Conservation (phyloP, 192 early-diverging fungal species). For the Coemansia biformis region DNA sequence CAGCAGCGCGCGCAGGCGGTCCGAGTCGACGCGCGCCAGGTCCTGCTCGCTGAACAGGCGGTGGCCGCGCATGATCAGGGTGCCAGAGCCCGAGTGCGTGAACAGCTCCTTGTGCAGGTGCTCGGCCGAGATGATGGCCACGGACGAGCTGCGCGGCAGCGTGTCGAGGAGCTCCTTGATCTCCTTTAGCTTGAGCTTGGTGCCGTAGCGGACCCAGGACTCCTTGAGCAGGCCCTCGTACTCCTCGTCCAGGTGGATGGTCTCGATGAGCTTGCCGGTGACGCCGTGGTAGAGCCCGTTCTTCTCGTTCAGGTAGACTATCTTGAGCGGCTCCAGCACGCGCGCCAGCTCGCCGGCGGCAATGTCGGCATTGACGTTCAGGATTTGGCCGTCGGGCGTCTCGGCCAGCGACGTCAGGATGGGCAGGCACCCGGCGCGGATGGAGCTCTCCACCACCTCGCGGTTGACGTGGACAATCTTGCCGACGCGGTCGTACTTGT, state of each 20-base stretch:
- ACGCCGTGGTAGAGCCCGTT: slow-evolving; percentile 91
- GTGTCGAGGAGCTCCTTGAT: slow-evolving; percentile 96
- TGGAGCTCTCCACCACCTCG: slow-evolving; percentile 86
- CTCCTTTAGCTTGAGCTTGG: slow-evolving; percentile 95
- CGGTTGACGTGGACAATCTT: slow-evolving; percentile 87
- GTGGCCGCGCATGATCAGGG: slow-evolving; percentile 94
- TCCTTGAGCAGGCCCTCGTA: slow-evolving; percentile 92
- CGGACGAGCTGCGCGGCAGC: slow-evolving; percentile 94
- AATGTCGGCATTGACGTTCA: slow-evolving; percentile 99
- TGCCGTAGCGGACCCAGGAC: slow-evolving; percentile 96
- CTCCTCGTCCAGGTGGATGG: slow-evolving; percentile 98
- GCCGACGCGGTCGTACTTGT: slow-evolving; percentile 93
- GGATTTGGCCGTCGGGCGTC: slow-evolving; percentile 90
- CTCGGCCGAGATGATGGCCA: slow-evolving; percentile 98
- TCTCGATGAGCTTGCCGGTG: slow-evolving; percentile 93
- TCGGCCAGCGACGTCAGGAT: slow-evolving; percentile 95
- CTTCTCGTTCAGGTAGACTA: slow-evolving; percentile 97
- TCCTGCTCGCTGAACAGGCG: slow-evolving; percentile 69
- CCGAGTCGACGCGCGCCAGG: slow-evolving; percentile 67
- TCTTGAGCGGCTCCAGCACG: slow-evolving; percentile 95
- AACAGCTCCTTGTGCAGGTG: slow-evolving; percentile 99
- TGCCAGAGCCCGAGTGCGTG: slow-evolving; percentile 95
- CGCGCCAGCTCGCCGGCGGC: slow-evolving; percentile 95
- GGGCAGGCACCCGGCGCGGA: slow-evolving; percentile 90
- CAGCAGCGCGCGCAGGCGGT: slow-evolving; percentile 75